Evolutionary conservation across 768 basidiomycete genomes (phyloP).

Genomic region (Cubamyces sp.): DNA sequence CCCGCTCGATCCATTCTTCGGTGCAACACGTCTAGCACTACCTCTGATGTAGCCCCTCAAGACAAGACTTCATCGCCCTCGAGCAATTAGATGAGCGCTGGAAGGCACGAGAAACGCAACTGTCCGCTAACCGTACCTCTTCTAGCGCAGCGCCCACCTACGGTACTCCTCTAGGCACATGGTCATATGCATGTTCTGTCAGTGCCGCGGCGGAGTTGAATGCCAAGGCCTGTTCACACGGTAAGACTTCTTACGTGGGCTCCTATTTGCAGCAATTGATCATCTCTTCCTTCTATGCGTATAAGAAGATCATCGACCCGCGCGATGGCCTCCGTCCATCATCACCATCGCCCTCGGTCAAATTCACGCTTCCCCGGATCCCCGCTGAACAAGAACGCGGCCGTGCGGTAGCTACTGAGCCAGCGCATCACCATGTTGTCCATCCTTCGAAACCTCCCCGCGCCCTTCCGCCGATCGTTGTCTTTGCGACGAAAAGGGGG

Average conservation of each 20-base stretch:
- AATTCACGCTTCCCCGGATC: neutral
- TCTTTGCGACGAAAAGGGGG: neutral
- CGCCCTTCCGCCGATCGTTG: constrained; percentile 1
- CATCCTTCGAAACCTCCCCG: neutral
- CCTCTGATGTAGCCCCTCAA: too few species aligned
- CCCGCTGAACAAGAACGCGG: neutral
- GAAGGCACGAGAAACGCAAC: neutral
- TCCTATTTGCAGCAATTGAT: constrained; percentile 3
- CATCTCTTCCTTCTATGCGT: neutral
- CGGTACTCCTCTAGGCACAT: neutral
- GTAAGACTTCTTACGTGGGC: constrained; percentile 4
- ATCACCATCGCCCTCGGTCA: neutral
- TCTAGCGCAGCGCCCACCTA: neutral
- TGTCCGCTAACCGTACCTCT: neutral
- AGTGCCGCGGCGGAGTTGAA: neutral
- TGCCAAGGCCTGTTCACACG: neutral
- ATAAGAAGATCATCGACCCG: neutral
- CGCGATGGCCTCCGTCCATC: neutral
- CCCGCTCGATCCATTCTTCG: neutral
- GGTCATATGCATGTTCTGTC: neutral
- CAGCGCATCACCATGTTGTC: neutral
- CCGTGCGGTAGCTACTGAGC: neutral
- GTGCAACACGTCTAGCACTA: too few species aligned
- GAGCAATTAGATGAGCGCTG: neutral
- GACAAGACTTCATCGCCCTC: too few species aligned